Base-by-base conservation (phyloP, 2,329 filamentous ascomycete species). In the Cladosporium austrohemisphaericum region DNA sequence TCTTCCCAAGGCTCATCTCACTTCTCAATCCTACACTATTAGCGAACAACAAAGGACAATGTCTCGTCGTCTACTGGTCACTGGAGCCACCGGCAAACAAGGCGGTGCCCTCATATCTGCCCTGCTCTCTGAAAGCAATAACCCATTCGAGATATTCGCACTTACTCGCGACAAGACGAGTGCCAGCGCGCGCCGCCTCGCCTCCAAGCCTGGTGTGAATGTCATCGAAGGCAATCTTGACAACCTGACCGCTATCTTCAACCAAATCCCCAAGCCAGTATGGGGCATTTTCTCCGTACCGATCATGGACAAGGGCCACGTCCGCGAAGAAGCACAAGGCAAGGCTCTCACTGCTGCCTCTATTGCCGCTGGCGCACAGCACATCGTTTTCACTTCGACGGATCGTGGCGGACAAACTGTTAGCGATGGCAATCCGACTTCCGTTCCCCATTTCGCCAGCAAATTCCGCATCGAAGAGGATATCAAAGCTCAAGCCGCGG, bases 401-500 rank as follows among this genome's bases (percentile, higher is more conserved):
- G 83, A 86, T 54, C 79, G 83, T 31, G 80, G 81, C 35, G 80
- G 81, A 35, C 73, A 77, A 16, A 65, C 67, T 2, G 72, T 71
- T 5, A 76, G 73, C 38, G 74, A 76, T 58, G 71, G 73, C 4
- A 75, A 74, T 52, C 68, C 74, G 0, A 84, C 81, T 0, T 60
- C 71, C 0, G 72, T 85, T 38, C 78, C 79, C 0, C 81, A 86
- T 63, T 86, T 86, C 62, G 72, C 73, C 51, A 55, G 49, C 57
- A 86, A 86, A 62, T 73, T 79, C 56, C 64, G 74, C 9, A 81
- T 86, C 57, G 84, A 86, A 66, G 67, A 76, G 45, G 71, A 86
- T 28, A 44, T 44, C 41, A 44, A 44, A n/a, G 29, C 11, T 3
- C 18, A 31, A 3, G 41, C 37, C 9, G 23, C 23, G 3, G 37